Evolutionary conservation across 371 early-diverging fungal species (phyloP), one percentile per base, ranked within the genome.

Genomic region (Coelomomyces lativittatus): DNA sequence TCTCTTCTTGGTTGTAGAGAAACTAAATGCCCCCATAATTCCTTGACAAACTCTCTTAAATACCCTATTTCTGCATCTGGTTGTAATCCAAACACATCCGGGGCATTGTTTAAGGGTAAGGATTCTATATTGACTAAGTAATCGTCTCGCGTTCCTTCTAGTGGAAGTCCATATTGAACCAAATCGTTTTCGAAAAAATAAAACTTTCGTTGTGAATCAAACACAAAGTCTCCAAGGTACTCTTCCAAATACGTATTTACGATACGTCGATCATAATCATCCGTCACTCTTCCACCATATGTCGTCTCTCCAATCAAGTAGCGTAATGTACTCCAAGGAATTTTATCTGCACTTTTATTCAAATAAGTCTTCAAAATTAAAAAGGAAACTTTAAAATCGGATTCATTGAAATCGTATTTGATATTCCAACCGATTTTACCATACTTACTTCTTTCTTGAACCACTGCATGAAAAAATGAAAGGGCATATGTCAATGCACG

Each of bases 361-460:
- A 75, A 51, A 44, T 75, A 75, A 2, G 66, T 73, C 26, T 60
- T 44, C 19, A 75, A 52, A 43, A 72, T 75, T 6, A 64, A 62
- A 21, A 58, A 47, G 28, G 57, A 54, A 10, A 73, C 73, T 14
- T 69, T 44, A 51, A 75, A 75, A 50, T 75, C 76, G 14, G 69
- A 68, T 49, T 75, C 76, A 53, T 75, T 75, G 54, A 75, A 75
- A 32, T 75, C 73, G 51, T 72, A 72, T 27, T 62, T 66, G 47
- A 75, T 71, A 51, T 68, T 73, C 76, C 76, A 75, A 1, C 73
- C 73, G 29, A 73, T 66, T 48, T 70, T 75, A 15, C 72, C 72
- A 54, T 72, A 72, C 49, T 75, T 75, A 19, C 70, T 63, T 14
- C 76, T 57, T 52, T 73, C 75, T 51, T 74, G 75, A n/a, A 71